Base-by-base conservation (phyloP, 2,329 filamentous ascomycete species). In the Phyllosticta ampelicida region DNA sequence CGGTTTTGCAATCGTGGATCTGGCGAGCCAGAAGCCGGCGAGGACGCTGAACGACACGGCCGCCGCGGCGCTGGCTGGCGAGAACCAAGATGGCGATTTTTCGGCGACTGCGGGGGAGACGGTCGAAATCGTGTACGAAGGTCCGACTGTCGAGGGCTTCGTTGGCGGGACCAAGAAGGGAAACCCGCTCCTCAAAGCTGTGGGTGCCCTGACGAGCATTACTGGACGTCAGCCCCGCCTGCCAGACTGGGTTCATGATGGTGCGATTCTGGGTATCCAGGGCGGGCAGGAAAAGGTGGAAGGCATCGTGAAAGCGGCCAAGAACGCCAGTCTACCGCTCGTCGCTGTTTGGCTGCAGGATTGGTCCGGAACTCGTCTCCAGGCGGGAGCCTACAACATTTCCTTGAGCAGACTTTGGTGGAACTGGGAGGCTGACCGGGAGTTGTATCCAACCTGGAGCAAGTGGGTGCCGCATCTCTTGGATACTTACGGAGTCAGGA, bases 261-360 rank as follows among this genome's bases (percentile, higher is more conserved):
- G 70, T 36, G 69, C 70, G 5, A 67, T 72, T 16, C 63, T 72
- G 4, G 71, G 68, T n/a, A 70, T 72, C 48, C 69, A 72, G 60
- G 70, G 70, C 30, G 70, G 70, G 1, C 67, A 72, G 58, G 61
- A 62, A 16, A 72, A 72, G 62, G 69, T 71, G 23, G 66, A 70
- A 29, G 51, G 60, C 0, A 71, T 72, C 50, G 66, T 72, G n/a
- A 51, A 67, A 28, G 62, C 68, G 51, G 69, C 69, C 10, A 58
- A 69, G 1, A 57, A 65, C 10, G 58, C 65, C 16, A 62, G 62
- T 9, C 68, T 67, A 50, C 70, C 70, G 4, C 66, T 72, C 52
- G 70, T 68, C 9, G 68, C 62, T 19, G 70, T 72, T 4, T 72
- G 70, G 70, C 62, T 72, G 16, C 70, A 72, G 56, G 70, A 72